Evolutionary conservation across 176 grass and related monocot species (phyloP), one percentile per base, ranked within the genome.

Genomic region (Aegilops umbellulata): DNA sequence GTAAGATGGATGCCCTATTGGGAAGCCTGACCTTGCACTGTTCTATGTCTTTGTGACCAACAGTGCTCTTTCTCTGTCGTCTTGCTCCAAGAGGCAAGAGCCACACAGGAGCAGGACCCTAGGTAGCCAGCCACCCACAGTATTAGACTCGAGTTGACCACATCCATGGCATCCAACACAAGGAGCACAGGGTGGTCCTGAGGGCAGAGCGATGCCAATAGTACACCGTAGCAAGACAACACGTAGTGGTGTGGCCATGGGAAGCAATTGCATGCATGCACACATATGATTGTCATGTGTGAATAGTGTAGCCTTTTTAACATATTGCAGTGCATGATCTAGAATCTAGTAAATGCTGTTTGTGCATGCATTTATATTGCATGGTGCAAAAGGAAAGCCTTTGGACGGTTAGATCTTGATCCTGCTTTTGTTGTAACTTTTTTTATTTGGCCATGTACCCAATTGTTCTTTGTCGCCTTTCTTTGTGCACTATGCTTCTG

Each of bases 261-360:
- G 34, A 57, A 26, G 38, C 77, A 38, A 57, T 57, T 61, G 47
- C 32, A 82, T 24, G 8, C n/a, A 51, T 19, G 9, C 27, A 16
- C n/a, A 10, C 42, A 44, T 5, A 16, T 29, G 27, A 61, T 34
- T 32, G 65, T 25, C 46, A 79, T 51, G 85, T 36, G 53, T 63
- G 66, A 72, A 80, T 80, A 61, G 70, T 39, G 41, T 74, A 26
- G 38, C 81, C 78, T 86, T 86, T 76, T 71, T 62, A 78, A 46
- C n/a, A 13, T 41, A 26, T 24, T 30, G 22, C 70, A 1, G 9
- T 29, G 87, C 55, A 57, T 57, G 64, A 78, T 78, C 84, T 26
- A 79, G 73, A 86, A 67, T 83, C 80, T 66, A 46, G 82, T 58
- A 58, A 70, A 63, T 42, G n/a, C 20, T 63, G 15, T 46, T 53